Evolutionary conservation across 805 yeast species (phyloP).

Genomic region (Metschnikowia shivogae): DNA sequence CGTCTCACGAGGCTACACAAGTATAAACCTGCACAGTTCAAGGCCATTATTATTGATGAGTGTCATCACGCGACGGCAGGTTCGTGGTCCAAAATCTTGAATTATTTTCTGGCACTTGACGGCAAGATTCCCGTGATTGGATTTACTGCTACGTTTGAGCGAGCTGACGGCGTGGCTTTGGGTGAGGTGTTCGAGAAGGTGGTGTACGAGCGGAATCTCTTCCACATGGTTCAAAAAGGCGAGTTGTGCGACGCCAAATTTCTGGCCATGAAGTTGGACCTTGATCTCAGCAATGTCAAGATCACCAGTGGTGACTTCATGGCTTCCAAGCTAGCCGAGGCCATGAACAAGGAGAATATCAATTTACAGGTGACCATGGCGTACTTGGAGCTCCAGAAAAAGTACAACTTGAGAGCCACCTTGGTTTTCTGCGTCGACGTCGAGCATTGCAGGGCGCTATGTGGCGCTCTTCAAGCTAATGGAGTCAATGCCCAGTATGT

Average conservation of each 20-base stretch:
- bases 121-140: conserved; percentile 61
- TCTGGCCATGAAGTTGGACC: conserved; percentile 49
- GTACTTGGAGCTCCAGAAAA: conserved; percentile 35
- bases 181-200: conserved; percentile 64
- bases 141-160: conserved; percentile 80
- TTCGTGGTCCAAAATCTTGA: conserved; percentile 56
- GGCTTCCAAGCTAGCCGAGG: conserved; percentile 45
- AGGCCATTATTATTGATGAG: conserved; percentile 80
- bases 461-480: conserved; percentile 46
- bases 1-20: conserved; percentile 43
- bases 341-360: conserved; percentile 50
- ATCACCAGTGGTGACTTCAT: conserved; percentile 51
- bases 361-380: conserved; percentile 57
- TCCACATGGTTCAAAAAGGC: conserved; percentile 61
- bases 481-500: conserved; percentile 72
- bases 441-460: conserved; percentile 55
- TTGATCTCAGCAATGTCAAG: conserved; percentile 38
- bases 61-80: conserved; percentile 86
- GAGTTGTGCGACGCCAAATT: conserved; percentile 70
- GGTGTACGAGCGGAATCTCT: conserved; percentile 62
- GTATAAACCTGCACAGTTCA: conserved; percentile 57
- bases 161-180: conserved; percentile 67
- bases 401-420: conserved; percentile 51
- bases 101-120: conserved; percentile 50
- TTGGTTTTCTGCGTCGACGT: conserved; percentile 76